Percentiles rank a stretch among this genome's conserved stretches.
Conservation (phyloP, 768 basidiomycete species). For the Termitomyces bulborhizus region DNA sequence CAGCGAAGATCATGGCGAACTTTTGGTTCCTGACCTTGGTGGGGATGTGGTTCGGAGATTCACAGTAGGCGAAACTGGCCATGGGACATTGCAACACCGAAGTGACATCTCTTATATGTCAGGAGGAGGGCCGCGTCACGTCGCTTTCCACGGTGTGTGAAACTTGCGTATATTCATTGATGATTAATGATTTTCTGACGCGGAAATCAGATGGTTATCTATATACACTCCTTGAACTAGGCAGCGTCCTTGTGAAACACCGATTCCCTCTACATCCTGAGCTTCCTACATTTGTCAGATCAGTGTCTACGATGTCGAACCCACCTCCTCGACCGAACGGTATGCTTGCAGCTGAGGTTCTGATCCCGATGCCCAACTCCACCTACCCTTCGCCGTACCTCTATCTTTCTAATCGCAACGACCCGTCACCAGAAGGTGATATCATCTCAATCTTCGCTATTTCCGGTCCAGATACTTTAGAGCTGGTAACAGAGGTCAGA, state of each 20-base stretch:
- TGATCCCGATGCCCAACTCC: slow-evolving; percentile 48
- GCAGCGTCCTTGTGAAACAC: slow-evolving; percentile 52
- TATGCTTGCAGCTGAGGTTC: slow-evolving; percentile 67
- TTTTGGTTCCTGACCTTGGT: slow-evolving; percentile 74
- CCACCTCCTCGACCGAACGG: slow-evolving; percentile 35
- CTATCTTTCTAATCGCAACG: slow-evolving; percentile 73
- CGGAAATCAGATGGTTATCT: slow-evolving; percentile 44
- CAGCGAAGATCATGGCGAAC: slow-evolving; percentile 41
- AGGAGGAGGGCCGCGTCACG: slow-evolving; percentile 70
- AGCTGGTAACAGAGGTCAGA: slow-evolving; percentile 55
- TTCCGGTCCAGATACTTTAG: slow-evolving; percentile 34
- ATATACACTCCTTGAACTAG: slow-evolving; percentile 66
- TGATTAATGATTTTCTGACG: neutral
- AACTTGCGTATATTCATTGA: neutral
- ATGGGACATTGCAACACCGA: slow-evolving; percentile 35
- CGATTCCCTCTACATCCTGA: slow-evolving; percentile 37
- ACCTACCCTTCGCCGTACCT: slow-evolving; percentile 52
- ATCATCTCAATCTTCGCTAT: slow-evolving; percentile 65
- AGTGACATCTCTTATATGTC: slow-evolving; percentile 41
- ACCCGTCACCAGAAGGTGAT: slow-evolving; percentile 65
- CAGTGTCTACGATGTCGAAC: slow-evolving; percentile 42
- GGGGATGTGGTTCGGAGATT: slow-evolving; percentile 61
- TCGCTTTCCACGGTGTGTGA: slow-evolving; percentile 51
- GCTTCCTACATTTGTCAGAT: slow-evolving; percentile 34
- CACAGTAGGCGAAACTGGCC: slow-evolving; percentile 32